phyloP scores from a whole-genome alignment of 176 grass and related monocot genomes.

The Raddia guianensis region DNA sequence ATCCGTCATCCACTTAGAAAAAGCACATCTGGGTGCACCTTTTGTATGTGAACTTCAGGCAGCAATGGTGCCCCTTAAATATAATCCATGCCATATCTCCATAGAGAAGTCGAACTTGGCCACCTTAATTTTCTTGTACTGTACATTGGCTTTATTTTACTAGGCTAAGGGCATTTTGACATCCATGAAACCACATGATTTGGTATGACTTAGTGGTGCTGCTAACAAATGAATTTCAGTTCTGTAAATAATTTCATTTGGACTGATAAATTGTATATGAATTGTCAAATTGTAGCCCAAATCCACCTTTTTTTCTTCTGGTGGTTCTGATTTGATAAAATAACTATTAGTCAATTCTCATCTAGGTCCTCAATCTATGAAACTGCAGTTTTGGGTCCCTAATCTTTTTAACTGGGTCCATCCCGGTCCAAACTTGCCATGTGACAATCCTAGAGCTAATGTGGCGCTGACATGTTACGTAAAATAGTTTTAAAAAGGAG shows the following conservation, averaged over 20 bases:
- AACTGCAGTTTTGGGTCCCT: too few relatives aligned
- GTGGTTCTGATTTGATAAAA: too few relatives aligned
- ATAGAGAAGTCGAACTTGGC: neutral
- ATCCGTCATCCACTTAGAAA: neutral
- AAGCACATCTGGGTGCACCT: neutral
- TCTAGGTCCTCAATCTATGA: too few relatives aligned
- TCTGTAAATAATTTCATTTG: constrained; percentile 32
- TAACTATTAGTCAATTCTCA: too few relatives aligned
- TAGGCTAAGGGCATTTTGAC: constrained; percentile 3
- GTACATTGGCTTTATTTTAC: constrained; percentile 19
- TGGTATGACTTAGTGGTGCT: constrained; percentile 4
- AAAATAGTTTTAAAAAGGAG: too few relatives aligned
- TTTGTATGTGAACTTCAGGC: neutral
- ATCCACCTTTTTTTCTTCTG: neutral
- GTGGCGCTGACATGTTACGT: too few relatives aligned
- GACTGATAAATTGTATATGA: neutral
- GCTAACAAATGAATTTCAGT: neutral
- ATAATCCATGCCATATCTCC: neutral
- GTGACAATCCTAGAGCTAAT: too few relatives aligned
- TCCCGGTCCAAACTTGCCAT: too few relatives aligned
- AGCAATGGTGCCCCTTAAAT: neutral
- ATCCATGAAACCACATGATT: constrained; percentile 9
- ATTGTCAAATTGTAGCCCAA: neutral
- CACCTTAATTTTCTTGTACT: neutral
- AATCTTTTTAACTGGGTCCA: too few relatives aligned